Evolutionary conservation across 1,139 yeast species (phyloP).

Genomic region (Kurtzmaniella natalensis): DNA sequence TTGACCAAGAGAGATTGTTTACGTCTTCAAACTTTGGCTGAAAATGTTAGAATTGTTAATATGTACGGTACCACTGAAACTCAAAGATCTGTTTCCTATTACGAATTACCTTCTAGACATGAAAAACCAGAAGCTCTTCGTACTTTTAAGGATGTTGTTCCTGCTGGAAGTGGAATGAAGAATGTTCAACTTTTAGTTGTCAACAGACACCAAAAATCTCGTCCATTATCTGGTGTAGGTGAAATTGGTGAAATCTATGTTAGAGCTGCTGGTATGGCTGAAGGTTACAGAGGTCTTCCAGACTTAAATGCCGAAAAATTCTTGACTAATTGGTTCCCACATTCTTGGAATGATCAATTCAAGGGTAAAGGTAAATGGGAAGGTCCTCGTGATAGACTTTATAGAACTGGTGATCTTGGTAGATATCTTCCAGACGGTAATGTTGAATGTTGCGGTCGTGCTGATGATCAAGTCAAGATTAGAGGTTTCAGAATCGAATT

Average conservation of each 20-base stretch:
- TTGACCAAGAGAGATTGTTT: constrained; percentile 95
- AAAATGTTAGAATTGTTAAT: constrained; percentile 85
- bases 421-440: constrained; percentile 95
- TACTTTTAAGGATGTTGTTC: constrained; percentile 91
- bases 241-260: constrained; percentile 98
- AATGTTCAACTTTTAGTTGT: constrained; percentile 93
- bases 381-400: constrained; percentile 93
- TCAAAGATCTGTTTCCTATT: constrained; percentile 94
- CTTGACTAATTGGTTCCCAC: constrained; percentile 79
- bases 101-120: constrained; percentile 73
- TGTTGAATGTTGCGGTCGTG: constrained; percentile 97
- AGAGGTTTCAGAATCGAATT: constrained; percentile 97
- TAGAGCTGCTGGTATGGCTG: constrained; percentile 97
- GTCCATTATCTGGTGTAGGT: constrained; percentile 90
- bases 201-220: constrained; percentile 64
- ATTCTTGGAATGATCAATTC: constrained; percentile 45
- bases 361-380: constrained; percentile 48
- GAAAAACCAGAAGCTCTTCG: constrained; percentile 71
- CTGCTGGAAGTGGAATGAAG: constrained; percentile 97
- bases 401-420: constrained; percentile 97
- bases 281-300: constrained; percentile 89
- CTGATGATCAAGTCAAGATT: constrained; percentile 97
- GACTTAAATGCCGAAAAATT: constrained; percentile 86
- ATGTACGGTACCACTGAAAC: constrained; percentile 99
- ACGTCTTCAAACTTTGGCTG: constrained; percentile 86